Evolutionary conservation across 352 stramenopile species (phyloP), one percentile per base, ranked within the genome.

Genomic region (Globisporangium cylindrosporum): DNA sequence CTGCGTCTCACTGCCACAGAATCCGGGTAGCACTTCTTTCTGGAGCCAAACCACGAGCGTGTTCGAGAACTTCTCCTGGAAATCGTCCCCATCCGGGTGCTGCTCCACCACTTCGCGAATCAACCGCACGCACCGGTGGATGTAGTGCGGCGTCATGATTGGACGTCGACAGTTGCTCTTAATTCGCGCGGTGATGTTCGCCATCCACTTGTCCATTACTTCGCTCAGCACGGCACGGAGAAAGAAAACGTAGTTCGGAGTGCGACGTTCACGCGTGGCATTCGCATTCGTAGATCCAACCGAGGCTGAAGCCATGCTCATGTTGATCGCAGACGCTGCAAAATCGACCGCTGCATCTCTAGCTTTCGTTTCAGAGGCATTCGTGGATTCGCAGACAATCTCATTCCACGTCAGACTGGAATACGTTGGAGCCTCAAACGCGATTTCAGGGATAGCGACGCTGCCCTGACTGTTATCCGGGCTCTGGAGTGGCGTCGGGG

Each of bases 131-230:
- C 89, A 96, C 22, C 87, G 89, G 51, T 96, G 89, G 24, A 96
- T 67, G 62, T 95, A 94, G 53, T 93, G 86, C 12, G 89, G 89
- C 8, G 84, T 92, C 66, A 89, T 89, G 64, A 95, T 91, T 24
- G 87, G 88, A 9, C 88, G 80, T 58, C 85, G 84, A 67, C 78
- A 89, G 67, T 92, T 93, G 10, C 69, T 81, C 58, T 92, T 93
- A 24, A 81, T 74, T 2, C 84, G 74, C 27, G 79, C 73, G 4
- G 75, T 81, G 10, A 93, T 79, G 49, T 87, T 92, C 20, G 85
- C 84, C 84, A 94, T 92, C 89, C 89, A 96, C 67, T 96, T 96
- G 73, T 96, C 87, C 89, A 96, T 94, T 4, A 86, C 82, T 67
- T 96, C 89, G 57, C 78, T 93, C 41, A 96, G 72, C 29, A 95